A percentile compares a stretch with the other conserved stretches of the same genome.
Evolutionary conservation across 2,329 filamentous ascomycete genomes (phyloP).

Genomic region (Cladorrhinum sp.): DNA sequence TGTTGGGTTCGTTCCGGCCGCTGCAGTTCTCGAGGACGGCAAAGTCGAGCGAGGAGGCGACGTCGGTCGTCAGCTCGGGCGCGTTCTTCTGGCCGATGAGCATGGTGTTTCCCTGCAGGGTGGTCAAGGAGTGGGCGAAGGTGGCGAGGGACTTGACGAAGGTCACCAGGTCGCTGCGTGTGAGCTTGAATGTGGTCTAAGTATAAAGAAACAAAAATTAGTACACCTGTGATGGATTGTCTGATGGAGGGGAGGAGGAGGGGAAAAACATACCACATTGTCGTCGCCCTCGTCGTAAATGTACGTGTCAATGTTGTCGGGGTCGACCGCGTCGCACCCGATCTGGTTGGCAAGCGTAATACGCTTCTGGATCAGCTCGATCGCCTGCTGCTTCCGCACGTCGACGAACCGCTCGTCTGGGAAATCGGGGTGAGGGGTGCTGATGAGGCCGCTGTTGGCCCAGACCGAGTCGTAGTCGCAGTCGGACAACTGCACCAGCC

Average conservation of each 20-base stretch:
- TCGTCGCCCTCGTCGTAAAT: constrained; percentile 6
- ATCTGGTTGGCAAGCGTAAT: constrained; percentile 15
- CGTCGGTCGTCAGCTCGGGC: constrained; percentile 2
- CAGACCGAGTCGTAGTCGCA: constrained; percentile 19
- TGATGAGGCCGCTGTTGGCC: constrained; percentile 15
- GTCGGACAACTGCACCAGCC: constrained; percentile 18
- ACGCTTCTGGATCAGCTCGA: constrained; percentile 15
- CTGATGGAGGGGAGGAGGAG: neutral
- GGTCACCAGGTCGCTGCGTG: constrained; percentile 9
- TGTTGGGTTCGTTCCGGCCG: constrained; percentile 8
- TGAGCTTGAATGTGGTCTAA: constrained; percentile 10
- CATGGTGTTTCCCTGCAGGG: constrained; percentile 4
- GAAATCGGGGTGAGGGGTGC: constrained; percentile 13
- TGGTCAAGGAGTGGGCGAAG: constrained; percentile 17
- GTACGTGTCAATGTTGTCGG: constrained; percentile 22
- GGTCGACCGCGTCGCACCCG: constrained; percentile 22
- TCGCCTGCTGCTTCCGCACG: constrained; percentile 18
- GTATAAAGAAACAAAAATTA: neutral
- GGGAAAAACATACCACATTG: constrained; percentile 4
- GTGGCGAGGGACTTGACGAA: constrained; percentile 15
- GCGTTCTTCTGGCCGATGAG: constrained; percentile 24
- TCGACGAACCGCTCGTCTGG: constrained; percentile 20
- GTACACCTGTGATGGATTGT: neutral
- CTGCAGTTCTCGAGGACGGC: constrained; percentile 24
- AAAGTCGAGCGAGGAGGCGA: constrained; percentile 16